Base-by-base conservation (phyloP, 805 yeast genomes). In the Tetrapisispora taiwanensis region DNA sequence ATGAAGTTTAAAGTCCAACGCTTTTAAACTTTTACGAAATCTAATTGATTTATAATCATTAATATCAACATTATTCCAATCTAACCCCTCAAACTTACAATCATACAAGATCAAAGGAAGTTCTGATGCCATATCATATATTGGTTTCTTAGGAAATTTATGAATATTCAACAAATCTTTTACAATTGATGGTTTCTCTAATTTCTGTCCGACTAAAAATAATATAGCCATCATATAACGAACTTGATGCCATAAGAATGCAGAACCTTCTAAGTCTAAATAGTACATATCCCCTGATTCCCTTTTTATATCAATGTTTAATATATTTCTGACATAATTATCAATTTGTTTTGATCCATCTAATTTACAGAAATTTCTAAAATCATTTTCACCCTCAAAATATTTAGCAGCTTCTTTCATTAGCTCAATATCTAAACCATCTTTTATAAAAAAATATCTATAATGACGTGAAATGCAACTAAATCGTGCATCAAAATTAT, bases 171-270 rank as follows among this genome's bases (percentile, higher is more conserved):
- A 60, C 46, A 92, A 65, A 2, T 76, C 72, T 12, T 62, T 60
- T 1, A 92, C 69, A 0, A 87, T 62, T 1, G 62, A 55, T 0
- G 87, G 81, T 0, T 59, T 45, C 60, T 92, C 98, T 18, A 75
- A 70, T 14, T 69, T 69, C 61, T 88, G 95, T 0, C 96, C 98
- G 7, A 88, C 79, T 20, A 83, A 63, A 43, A 92, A 76, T 45
- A 92, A 60, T 10, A 84, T 69, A 0, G 95, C 95, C 68, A 88
- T 76, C 92, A 92, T 92, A 52, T 95, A 88, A 46, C 98, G 75
- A 17, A 92, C 98, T 63, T 92, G 98, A 60, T 92, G 97, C 97
- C 97, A 92, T 45, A 92, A 65, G 53, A 92, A 92, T 8, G 97
- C 98, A 1, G 84, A 70, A 0, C 98, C 98, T 49, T 75, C 71